Evolutionary conservation across 2,329 filamentous ascomycete species (phyloP).

Genomic region (Arthrobotrys iridis): DNA sequence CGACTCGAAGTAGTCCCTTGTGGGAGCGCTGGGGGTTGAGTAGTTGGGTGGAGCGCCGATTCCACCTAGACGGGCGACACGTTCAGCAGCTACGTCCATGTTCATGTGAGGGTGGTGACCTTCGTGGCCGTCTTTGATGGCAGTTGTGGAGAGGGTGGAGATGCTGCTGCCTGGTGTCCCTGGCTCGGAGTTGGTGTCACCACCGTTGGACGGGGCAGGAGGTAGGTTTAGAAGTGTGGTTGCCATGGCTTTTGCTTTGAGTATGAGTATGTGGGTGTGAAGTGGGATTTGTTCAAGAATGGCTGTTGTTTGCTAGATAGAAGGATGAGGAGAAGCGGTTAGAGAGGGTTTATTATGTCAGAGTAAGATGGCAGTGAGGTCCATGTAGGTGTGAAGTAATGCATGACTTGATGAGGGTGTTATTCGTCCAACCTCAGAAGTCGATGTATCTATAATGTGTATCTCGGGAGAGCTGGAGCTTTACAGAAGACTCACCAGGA

Average conservation of each 20-base stretch:
- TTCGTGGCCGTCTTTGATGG: constrained; percentile 59
- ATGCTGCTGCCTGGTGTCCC: constrained; percentile 58
- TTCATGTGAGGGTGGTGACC: constrained; percentile 55
- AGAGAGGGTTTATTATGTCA: constrained; percentile 12
- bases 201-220: constrained; percentile 20
- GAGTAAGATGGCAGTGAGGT: not conserved
- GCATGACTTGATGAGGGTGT: constrained; percentile 2
- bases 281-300: not conserved
- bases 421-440: not conserved
- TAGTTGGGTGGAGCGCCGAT: constrained; percentile 23
- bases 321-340: not conserved
- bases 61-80: constrained; percentile 55
- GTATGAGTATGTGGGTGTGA: not conserved
- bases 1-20: constrained; percentile 43
- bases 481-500: too few relatives aligned
- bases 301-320: not conserved
- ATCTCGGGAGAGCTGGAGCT: too few relatives aligned
- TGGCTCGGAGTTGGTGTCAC: constrained; percentile 49
- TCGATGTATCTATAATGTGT: too few relatives aligned
- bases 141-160: constrained; percentile 57
- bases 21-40: constrained; percentile 36
- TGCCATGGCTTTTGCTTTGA: constrained; percentile 46
- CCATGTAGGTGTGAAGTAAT: not conserved
- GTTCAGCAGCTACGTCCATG: constrained; percentile 55
- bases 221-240: constrained; percentile 54